Conservation (phyloP, 2,329 filamentous ascomycete genomes). For the Fusarium euwallaceae region DNA sequence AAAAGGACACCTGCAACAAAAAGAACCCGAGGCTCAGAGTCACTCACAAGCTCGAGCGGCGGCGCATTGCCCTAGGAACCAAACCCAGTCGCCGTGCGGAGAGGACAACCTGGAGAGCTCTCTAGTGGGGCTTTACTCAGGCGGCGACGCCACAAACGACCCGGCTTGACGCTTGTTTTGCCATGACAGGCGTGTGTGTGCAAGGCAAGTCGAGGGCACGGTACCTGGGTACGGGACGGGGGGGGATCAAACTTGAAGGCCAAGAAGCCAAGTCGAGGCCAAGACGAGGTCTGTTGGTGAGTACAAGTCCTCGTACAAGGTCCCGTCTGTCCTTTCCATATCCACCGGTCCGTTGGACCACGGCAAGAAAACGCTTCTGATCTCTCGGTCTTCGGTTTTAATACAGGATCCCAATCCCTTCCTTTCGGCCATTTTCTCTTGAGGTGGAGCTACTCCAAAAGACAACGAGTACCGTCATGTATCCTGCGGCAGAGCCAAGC, state of each 20-base stretch:
- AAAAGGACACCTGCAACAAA: not conserved
- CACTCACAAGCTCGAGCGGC: not conserved
- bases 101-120: not conserved
- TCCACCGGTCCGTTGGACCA: not conserved
- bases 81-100: not conserved
- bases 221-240: not conserved
- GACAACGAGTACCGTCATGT: not conserved
- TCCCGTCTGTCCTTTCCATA: not conserved
- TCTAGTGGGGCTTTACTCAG: not conserved
- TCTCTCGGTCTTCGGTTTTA: not conserved
- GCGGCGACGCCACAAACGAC: not conserved
- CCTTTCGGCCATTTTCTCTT: slow-evolving; percentile 6
- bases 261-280: not conserved
- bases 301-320: not conserved
- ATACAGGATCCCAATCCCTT: not conserved
- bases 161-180: not conserved
- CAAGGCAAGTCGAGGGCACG: not conserved
- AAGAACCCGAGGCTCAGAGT: not conserved
- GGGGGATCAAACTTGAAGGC: not conserved
- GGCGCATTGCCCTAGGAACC: slow-evolving; percentile 1
- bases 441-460: slow-evolving; percentile 2
- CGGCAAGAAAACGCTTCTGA: not conserved
- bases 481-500: not conserved
- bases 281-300: not conserved
- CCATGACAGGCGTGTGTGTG: not conserved